These are phyloP conservation scores for Choanephora cucurbitarum DNA, from an alignment of 371 early-diverging fungal species.

Conservation along the genomic window DNA sequence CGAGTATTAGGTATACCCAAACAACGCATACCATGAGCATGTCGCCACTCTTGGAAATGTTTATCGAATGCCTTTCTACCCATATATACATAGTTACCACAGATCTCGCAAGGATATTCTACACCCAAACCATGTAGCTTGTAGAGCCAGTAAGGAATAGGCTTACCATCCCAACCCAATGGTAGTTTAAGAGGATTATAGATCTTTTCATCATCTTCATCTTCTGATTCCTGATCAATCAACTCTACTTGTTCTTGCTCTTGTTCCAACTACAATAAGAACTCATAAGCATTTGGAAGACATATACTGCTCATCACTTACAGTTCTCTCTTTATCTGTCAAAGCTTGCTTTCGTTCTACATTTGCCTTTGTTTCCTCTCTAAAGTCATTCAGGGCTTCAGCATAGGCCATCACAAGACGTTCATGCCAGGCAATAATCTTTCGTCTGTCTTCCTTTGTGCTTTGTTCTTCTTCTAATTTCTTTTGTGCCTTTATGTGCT, in stretches of 20 bases:
- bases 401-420: slow-evolving; percentile 61
- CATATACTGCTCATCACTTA: slow-evolving; percentile 31
- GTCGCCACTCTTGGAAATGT: slow-evolving; percentile 96
- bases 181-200: slow-evolving; percentile 98
- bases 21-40: slow-evolving; percentile 93
- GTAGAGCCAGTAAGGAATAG: slow-evolving; percentile 98
- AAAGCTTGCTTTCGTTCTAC: slow-evolving; percentile 95
- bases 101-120: slow-evolving; percentile 96
- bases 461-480: slow-evolving; percentile 47
- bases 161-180: slow-evolving; percentile 98
- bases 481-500: slow-evolving; percentile 85
- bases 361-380: slow-evolving; percentile 84
- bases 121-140: slow-evolving; percentile 96
- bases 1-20: slow-evolving; percentile 93
- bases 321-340: slow-evolving; percentile 83
- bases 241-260: slow-evolving; percentile 77
- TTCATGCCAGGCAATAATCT: slow-evolving; percentile 68
- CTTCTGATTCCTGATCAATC: slow-evolving; percentile 75
- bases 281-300: too few species aligned
- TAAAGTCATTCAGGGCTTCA: slow-evolving; percentile 57
- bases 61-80: slow-evolving; percentile 96
- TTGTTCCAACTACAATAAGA: slow-evolving; percentile 46
- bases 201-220: slow-evolving; percentile 86
- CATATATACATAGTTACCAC: slow-evolving; percentile 95
- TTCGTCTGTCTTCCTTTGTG: slow-evolving; percentile 56